Base-by-base conservation (phyloP, 208 protist genomes). In the Wallacemonas sp. region DNA sequence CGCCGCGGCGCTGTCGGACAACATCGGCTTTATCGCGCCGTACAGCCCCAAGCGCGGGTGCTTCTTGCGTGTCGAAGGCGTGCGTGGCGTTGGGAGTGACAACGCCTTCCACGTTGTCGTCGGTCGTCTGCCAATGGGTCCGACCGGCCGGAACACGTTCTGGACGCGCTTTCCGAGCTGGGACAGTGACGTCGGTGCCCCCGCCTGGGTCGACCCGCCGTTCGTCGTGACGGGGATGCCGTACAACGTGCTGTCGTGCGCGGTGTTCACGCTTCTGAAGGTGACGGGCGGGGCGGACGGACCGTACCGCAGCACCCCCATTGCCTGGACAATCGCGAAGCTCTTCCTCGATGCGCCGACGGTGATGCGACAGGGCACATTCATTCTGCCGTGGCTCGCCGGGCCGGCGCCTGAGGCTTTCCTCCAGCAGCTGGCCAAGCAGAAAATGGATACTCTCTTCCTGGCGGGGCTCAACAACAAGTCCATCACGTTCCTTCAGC, bases 271-370 rank as follows among this genome's bases (percentile, higher is more conserved):
- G 58, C 54, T 93, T 41, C 59, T 93, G 32, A 88, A 81, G 52
- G 29, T 90, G 19, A 80, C 71, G 15, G 63, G 39, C 19, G 66
- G 50, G 3, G n/a, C 30, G 13, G 50, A 50, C 6, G 55, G 15
- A 17, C 37, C 62, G 38, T 36, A 61, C 15, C 42, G 46, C 45
- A 48, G 76, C 21, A 64, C 78, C 53, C 38, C 52, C n/a, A 60
- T 89, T 5, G 83, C 57, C 21, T 93, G 87, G 84, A 78, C 84
- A 0, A 64, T 85, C 46, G 72, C 77, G 22, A 89, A 81, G 50
- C 29, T 90, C 5, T 89, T 91, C 55, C 55, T 78, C 17, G 79
- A 87, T 38, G 50, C 68, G 24, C 41, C 42, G 6, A 65, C 62
- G 27, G 57, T 69, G 17, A 48, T 87, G 38, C 83, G 87, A 17